Percentiles rank a stretch among this genome's conserved stretches.
These are phyloP conservation scores for Pestalotiopsis sp. DNA, from an alignment of 2,329 filamentous ascomycete genomes.

Conservation along the genomic window DNA sequence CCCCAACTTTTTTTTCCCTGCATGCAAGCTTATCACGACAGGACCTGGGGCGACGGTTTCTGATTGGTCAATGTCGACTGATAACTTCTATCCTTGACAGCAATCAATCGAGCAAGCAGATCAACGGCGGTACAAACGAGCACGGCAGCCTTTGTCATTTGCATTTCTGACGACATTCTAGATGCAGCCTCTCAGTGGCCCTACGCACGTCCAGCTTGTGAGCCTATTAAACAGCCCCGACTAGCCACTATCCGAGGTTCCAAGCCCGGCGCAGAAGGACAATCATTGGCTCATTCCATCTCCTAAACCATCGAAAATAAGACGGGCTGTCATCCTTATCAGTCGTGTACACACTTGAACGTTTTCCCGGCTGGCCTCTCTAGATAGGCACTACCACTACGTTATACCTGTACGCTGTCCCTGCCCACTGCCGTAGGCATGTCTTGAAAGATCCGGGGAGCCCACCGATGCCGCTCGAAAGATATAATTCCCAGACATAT, in stretches of 20 bases:
- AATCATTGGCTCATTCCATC: slow-evolving; percentile 19
- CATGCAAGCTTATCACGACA: slow-evolving; percentile 10
- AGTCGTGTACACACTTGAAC: slow-evolving; percentile 6
- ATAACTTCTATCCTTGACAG: slow-evolving; percentile 10
- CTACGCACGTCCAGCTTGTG: neutral
- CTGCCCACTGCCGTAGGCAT: neutral
- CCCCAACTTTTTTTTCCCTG: neutral
- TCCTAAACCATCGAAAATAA: slow-evolving; percentile 19
- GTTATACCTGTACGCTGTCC: neutral
- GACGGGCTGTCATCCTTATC: neutral
- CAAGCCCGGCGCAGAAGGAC: neutral
- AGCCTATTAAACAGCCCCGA: neutral
- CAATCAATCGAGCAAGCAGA: slow-evolving; percentile 1
- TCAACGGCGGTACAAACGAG: neutral
- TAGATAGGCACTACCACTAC: neutral
- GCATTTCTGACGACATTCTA: neutral
- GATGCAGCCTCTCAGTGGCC: neutral
- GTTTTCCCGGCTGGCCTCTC: neutral
- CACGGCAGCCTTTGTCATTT: slow-evolving; percentile 1
- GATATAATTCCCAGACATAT: neutral
- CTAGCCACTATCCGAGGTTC: neutral
- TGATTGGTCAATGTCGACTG: slow-evolving; percentile 9
- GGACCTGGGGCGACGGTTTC: neutral
- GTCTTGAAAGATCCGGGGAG: neutral
- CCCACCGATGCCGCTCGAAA: neutral